Evolutionary conservation across 352 stramenopile genomes (phyloP), one percentile per base, ranked within the genome.

Genomic region (Phytophthora vignae): DNA sequence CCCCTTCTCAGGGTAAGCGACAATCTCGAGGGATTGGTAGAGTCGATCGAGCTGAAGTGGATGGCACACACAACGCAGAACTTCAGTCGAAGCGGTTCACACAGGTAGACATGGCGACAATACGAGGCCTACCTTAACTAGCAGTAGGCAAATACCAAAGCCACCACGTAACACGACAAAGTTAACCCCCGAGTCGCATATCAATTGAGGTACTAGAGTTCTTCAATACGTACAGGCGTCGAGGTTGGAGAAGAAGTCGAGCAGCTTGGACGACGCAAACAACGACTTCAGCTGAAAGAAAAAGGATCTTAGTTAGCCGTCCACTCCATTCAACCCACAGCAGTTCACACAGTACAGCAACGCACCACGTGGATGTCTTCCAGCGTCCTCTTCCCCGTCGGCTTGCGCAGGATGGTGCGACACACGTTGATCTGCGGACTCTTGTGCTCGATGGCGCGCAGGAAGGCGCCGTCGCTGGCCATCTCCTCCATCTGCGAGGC

Each of bases 201-300:
- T 36, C 31, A 3, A 36, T 36, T 55, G 17, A 50, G 33, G 8
- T 17, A 27, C 1, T 27, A 33, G 9, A 10, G 15, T 66, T 72
- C 12, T 48, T 14, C 40, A 4, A 48, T 19, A 86, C 84, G 48
- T 65, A 94, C 85, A 92, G 46, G 84, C 81, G 57, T 95, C 88
- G 21, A 95, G 70, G 55, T 93, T 92, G 53, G 85, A 81, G 69
- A 93, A 95, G 68, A 94, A 93, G 44, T 92, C 78, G 64, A 93
- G 85, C 31, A 95, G 70, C 52, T 92, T 92, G 54, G 88, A 92
- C 50, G 82, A 82, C 11, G 68, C 76, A 25, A 95, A 83, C 31
- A 94, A 73, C 31, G 87, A 85, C 64, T 95, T 95, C 29, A 95
- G 83, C 88, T 94, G 68, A 25, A 11, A n/a, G 21, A 46, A 42